These are phyloP conservation scores for Coriolopsis trogii DNA, from an alignment of 1,284 basidiomycete genomes.

Conservation along the genomic window DNA sequence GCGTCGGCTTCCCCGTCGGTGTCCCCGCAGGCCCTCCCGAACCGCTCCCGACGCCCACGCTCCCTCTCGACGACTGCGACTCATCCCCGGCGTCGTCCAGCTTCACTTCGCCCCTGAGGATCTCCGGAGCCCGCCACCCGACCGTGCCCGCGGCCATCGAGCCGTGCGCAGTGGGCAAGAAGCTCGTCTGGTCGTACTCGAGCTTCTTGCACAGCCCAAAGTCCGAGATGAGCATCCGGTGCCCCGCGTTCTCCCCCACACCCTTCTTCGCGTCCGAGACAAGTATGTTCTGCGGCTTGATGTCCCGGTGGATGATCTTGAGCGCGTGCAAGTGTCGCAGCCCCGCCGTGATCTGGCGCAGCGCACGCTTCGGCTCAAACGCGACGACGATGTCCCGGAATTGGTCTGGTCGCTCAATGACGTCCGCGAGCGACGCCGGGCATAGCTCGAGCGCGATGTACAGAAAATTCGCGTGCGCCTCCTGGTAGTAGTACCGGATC, in stretches of 20 bases:
- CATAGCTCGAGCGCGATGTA: constrained; percentile 98
- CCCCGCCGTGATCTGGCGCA: constrained; percentile 88
- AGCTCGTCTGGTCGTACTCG: constrained; percentile 92
- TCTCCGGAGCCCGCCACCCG: constrained; percentile 95
- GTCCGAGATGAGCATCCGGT: constrained; percentile 93
- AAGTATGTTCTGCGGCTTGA: constrained; percentile 98
- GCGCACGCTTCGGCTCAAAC: constrained; percentile 87
- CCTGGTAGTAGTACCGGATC: constrained; percentile 98
- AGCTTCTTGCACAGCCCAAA: constrained; percentile 94
- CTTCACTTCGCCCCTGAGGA: constrained; percentile 88
- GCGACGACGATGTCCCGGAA: constrained; percentile 67
- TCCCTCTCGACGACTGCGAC: constrained; percentile 68
- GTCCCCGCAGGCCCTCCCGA: constrained; percentile 28
- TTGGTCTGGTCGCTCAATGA: constrained; percentile 83
- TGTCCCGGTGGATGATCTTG: constrained; percentile 97
- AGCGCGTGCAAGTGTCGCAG: constrained; percentile 91
- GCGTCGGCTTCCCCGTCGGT: constrained; percentile 51
- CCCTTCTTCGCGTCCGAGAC: constrained; percentile 75
- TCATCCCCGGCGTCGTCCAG: constrained; percentile 77
- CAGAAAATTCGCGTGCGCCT: constrained; percentile 89
- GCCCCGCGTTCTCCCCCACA: constrained; percentile 48
- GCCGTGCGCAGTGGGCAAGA: constrained; percentile 79
- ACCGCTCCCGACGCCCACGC: constrained; percentile 42
- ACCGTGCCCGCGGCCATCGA: constrained; percentile 89
- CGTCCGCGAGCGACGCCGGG: constrained; percentile 91